Percentiles rank a stretch among this genome's conserved stretches.
Evolutionary conservation across 768 basidiomycete species (phyloP).

Genomic region (Cantharellus cinnabarinus): DNA sequence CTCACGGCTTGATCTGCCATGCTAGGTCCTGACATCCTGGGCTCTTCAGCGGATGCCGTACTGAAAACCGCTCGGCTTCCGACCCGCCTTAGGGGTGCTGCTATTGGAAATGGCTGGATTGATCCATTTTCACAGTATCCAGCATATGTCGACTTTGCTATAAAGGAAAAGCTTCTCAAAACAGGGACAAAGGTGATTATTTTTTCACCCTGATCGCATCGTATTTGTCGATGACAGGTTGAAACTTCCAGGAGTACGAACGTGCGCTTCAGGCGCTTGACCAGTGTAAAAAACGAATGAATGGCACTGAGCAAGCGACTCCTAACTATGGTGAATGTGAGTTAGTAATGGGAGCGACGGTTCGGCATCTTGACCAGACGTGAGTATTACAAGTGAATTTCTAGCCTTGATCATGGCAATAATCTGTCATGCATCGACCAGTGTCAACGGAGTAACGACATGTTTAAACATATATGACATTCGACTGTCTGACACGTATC

Average conservation of each 20-base stretch:
- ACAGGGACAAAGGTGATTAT: constrained; percentile 40
- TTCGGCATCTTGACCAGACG: constrained; percentile 13
- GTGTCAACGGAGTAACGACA: constrained; percentile 44
- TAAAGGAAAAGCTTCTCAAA: constrained; percentile 60
- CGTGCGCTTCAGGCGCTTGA: constrained; percentile 35
- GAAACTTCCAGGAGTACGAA: constrained; percentile 33
- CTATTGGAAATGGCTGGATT: constrained; percentile 98
- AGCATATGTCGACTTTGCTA: constrained; percentile 69
- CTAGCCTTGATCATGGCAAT: background rate
- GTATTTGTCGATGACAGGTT: background rate
- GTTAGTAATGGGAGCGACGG: constrained; percentile 29
- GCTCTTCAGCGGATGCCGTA: constrained; percentile 47
- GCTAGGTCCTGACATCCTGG: background rate
- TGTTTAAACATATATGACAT: constrained; percentile 95
- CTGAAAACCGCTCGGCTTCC: constrained; percentile 34
- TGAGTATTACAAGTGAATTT: constrained; percentile 1
- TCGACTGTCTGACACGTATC: constrained; percentile 62
- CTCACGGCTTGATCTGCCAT: background rate
- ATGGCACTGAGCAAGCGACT: constrained; percentile 14
- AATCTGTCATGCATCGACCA: constrained; percentile 13
- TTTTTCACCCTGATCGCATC: background rate
- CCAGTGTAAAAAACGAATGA: constrained; percentile 28
- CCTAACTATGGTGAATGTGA: constrained; percentile 37
- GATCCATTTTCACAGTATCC: constrained; percentile 77
- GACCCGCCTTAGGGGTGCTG: constrained; percentile 51